Conservation (phyloP, 106 monocot species). For the Acorus gramineus region DNA sequence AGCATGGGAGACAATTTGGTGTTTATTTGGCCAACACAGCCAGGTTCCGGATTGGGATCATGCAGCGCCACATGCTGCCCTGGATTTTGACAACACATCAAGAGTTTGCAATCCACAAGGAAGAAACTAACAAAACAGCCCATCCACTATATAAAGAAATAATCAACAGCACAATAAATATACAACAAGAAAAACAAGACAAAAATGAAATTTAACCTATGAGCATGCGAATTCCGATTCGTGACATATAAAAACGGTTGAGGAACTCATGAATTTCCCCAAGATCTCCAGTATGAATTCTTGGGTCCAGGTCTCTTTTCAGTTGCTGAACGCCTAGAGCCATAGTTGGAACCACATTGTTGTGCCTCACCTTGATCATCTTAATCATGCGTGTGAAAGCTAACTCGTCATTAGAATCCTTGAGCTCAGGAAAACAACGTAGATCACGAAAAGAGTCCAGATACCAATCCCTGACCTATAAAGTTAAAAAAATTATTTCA, state of each 20-base stretch:
- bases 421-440: conserved; percentile 64
- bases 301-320: conserved; percentile 53
- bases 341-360: conserved; percentile 91
- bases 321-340: conserved; percentile 85
- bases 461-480: conserved; percentile 86
- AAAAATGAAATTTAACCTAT: conserved; percentile 38
- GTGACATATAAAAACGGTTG: conserved; percentile 91
- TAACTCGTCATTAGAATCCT: conserved; percentile 40
- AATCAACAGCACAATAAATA: too few species aligned
- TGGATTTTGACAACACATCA: conserved; percentile 20
- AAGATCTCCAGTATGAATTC: conserved; percentile 28
- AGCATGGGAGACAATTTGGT: conserved; percentile 75
- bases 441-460: conserved; percentile 86
- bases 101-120: not conserved
- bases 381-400: conserved; percentile 90
- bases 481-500: not conserved
- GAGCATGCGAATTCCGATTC: conserved; percentile 91
- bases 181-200: too few species aligned
- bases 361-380: conserved; percentile 90
- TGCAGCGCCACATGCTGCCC: conserved; percentile 96
- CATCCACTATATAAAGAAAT: not conserved
- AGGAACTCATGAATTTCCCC: conserved; percentile 86
- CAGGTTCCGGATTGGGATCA: conserved; percentile 69
- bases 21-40: conserved; percentile 80
- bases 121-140: not conserved